Evolutionary conservation across 768 basidiomycete genomes (phyloP).

Genomic region (Leccinellum rugosiceps): DNA sequence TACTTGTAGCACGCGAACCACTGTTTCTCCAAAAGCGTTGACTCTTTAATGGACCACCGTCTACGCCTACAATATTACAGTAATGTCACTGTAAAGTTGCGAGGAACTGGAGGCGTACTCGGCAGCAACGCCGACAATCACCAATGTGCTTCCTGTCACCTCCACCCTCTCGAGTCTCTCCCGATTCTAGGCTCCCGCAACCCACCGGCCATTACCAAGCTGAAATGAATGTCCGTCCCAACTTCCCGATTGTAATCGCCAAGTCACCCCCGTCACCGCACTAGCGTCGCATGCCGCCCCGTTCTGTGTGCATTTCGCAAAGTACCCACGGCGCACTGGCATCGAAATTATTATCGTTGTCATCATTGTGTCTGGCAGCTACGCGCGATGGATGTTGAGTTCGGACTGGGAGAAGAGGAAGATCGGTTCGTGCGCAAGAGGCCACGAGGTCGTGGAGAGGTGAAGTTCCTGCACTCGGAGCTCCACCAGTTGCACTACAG

Average conservation of each 20-base stretch:
- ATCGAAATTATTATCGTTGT: no score
- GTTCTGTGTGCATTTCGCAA: no score
- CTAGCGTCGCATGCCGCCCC: neutral
- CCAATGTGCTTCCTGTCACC: neutral
- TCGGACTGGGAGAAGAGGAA: no score
- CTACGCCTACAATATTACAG: no score
- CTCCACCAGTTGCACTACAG: neutral
- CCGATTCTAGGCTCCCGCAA: neutral
- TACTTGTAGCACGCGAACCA: neutral
- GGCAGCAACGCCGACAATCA: neutral
- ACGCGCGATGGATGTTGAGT: no score
- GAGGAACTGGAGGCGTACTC: neutral
- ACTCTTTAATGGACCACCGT: neutral
- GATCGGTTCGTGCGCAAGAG: no score
- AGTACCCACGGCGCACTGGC: no score
- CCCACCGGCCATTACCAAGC: neutral
- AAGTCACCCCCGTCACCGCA: neutral
- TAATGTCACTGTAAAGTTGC: no score
- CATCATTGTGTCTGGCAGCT: no score
- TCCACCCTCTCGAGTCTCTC: neutral
- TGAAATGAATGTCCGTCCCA: neutral
- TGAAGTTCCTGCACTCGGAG: no score
- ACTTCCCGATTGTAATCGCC: neutral
- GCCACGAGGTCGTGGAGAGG: no score
- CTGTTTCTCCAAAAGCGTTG: neutral